Evolutionary conservation across 805 yeast genomes (phyloP).

Genomic region (Hanseniaspora valbyensis): DNA sequence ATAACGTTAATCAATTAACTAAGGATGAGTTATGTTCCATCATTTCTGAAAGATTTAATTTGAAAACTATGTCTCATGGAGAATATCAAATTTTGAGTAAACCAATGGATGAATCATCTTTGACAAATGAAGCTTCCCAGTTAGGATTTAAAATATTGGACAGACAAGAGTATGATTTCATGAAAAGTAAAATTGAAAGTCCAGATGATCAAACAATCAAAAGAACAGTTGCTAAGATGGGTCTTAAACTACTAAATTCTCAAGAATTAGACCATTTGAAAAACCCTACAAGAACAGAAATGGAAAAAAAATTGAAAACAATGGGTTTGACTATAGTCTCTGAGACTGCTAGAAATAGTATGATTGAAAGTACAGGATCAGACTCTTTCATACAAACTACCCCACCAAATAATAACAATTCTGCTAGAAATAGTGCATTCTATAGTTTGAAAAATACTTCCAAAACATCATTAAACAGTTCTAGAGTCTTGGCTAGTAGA

Average conservation of each 20-base stretch:
- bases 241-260: slow-evolving; percentile 21
- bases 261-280: slow-evolving; percentile 23
- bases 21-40: slow-evolving; percentile 20
- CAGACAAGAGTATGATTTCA: slow-evolving; percentile 23
- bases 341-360: slow-evolving; percentile 3
- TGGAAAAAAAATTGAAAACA: slow-evolving; percentile 26
- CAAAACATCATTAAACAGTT: slow-evolving; percentile 12
- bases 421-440: slow-evolving; percentile 11
- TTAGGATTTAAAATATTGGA: slow-evolving; percentile 23
- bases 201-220: slow-evolving; percentile 21
- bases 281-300: slow-evolving; percentile 25
- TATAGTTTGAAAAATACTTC: slow-evolving; percentile 1
- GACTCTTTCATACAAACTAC: slow-evolving; percentile 10
- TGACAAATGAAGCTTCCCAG: slow-evolving; percentile 23
- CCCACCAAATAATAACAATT: slow-evolving; percentile 11
- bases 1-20: slow-evolving; percentile 16
- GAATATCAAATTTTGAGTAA: slow-evolving; percentile 22
- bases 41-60: slow-evolving; percentile 20
- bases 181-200: slow-evolving; percentile 21
- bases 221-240: slow-evolving; percentile 19
- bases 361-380: neutral
- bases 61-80: slow-evolving; percentile 22
- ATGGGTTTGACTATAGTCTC: slow-evolving; percentile 27
- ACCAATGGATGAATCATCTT: slow-evolving; percentile 18
- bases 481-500: slow-evolving; percentile 29